Evolutionary conservation across 2,329 filamentous ascomycete species (phyloP), one percentile per base, ranked within the genome.

Genomic region (Cyphellophora europaea): DNA sequence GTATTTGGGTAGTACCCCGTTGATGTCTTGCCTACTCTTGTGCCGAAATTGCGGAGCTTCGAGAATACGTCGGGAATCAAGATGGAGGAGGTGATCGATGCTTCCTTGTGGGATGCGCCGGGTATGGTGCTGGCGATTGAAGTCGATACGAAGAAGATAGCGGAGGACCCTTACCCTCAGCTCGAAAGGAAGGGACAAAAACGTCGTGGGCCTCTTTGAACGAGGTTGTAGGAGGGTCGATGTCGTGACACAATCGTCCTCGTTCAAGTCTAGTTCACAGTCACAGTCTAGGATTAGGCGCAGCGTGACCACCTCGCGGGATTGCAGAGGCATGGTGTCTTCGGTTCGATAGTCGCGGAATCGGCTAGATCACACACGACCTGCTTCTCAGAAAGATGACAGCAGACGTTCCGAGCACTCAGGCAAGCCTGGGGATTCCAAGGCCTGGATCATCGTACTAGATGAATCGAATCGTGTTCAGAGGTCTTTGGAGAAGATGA

Each of bases 131-230:
- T 41, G 37, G 33, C 43, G 41, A 27, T 43, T 43, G 27, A 33
- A 30, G 27, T 44, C 42, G 17, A 41, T 27, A 15, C 29, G 38
- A 27, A 44, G 19, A 8, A 44, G 39, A 27, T 42, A 38, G 19
- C 44, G 44, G 14, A 44, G 35, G 35, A 47, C 41, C 30, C 43
- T 35, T 27, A 40, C 37, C 14, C 44, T 38, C n/a, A 44, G 19
- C 28, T 47, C 44, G 18, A 36, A 30, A 11, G 44, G 44, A 6
- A 47, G 33, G 8, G 32, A 33, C 5, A 43, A 38, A 25, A n/a
- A 25, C 21, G 8, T 25, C 21, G 8, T 25, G 21, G 8, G 8
- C 21, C 21, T 25, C n/a, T 8, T 25, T 25, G 33, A n/a, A n/a
- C n/a, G n/a, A n/a, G n/a, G n/a, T n/a, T n/a, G n/a, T n/a, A n/a